These are phyloP conservation scores for Zoysia japonica DNA, from an alignment of 176 grass and related monocot species.

Conservation along the genomic window DNA sequence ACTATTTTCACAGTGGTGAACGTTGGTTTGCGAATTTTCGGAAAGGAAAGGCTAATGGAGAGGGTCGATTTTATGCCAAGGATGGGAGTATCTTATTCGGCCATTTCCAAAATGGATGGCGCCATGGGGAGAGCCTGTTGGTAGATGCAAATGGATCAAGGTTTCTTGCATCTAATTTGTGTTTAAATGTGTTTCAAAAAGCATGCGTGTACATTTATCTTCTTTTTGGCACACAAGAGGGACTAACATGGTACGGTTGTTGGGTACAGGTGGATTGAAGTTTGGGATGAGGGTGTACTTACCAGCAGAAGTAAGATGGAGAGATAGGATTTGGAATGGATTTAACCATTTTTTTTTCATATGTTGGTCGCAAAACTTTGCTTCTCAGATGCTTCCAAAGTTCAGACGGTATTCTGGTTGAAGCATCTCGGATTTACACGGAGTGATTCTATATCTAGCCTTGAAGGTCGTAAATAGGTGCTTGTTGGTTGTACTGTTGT, in stretches of 20 bases:
- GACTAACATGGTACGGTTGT: slow-evolving; percentile 4
- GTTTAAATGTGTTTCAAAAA: slow-evolving; percentile 10
- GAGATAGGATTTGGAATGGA: slow-evolving; percentile 21
- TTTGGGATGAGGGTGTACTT: slow-evolving; percentile 79
- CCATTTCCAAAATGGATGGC: slow-evolving; percentile 91
- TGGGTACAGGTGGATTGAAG: slow-evolving; percentile 71
- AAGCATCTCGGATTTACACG: slow-evolving; percentile 2
- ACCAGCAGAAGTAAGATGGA: slow-evolving; percentile 46
- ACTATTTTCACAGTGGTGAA: slow-evolving; percentile 78
- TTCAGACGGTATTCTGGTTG: slow-evolving; percentile 2
- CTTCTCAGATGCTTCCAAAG: background rate
- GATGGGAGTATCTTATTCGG: slow-evolving; percentile 82
- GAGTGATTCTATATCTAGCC: slow-evolving; percentile 4
- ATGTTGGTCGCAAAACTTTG: background rate
- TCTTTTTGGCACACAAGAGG: background rate
- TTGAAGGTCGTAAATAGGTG: slow-evolving; percentile 11
- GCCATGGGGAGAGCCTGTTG: slow-evolving; percentile 65
- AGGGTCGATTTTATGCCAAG: slow-evolving; percentile 91
- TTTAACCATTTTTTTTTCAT: background rate
- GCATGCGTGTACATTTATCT: background rate
- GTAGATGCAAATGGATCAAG: slow-evolving; percentile 77
- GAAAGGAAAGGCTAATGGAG: slow-evolving; percentile 92
- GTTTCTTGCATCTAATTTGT: slow-evolving; percentile 36
- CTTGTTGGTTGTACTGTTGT: slow-evolving; percentile 3
- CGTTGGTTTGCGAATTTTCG: slow-evolving; percentile 94